Conservation (phyloP, 352 stramenopile genomes). For the Phytophthora melonis region DNA sequence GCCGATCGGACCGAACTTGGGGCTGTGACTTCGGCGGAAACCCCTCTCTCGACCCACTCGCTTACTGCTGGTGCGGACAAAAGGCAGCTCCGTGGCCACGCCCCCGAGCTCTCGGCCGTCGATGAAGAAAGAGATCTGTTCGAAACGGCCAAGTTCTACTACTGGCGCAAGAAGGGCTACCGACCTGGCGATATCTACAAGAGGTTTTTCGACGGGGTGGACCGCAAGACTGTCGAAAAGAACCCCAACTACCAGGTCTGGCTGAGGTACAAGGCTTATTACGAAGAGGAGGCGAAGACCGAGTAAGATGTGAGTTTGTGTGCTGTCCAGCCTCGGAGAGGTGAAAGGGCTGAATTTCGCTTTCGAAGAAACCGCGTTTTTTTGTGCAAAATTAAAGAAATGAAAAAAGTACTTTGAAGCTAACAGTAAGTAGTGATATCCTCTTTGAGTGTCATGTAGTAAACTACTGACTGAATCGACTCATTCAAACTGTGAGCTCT, state of each 20-base stretch:
- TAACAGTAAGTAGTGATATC: no score
- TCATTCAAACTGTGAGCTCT: no score
- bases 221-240: not conserved
- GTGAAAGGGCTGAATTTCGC: no score
- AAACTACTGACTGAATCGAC: no score
- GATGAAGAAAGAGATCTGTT: not conserved
- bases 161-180: not conserved
- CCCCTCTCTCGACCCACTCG: no score
- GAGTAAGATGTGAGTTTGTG: not conserved
- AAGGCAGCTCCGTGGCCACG: not conserved
- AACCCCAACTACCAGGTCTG: conserved; percentile 3
- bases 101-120: not conserved
- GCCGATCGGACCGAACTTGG: no score
- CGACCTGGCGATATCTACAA: not conserved
- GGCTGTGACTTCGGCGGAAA: no score
- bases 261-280: not conserved
- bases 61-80: not conserved
- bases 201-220: not conserved
- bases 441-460: no score
- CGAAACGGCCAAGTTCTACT: not conserved
- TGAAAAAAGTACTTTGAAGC: no score
- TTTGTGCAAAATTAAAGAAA: no score
- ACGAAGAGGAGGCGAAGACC: not conserved
- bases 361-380: no score
- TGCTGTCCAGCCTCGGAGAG: no score